Percentiles rank a stretch among this genome's conserved stretches.
phyloP scores from a whole-genome alignment of 2,329 filamentous ascomycete genomes.

The Penicillium fuscoglaucum region DNA sequence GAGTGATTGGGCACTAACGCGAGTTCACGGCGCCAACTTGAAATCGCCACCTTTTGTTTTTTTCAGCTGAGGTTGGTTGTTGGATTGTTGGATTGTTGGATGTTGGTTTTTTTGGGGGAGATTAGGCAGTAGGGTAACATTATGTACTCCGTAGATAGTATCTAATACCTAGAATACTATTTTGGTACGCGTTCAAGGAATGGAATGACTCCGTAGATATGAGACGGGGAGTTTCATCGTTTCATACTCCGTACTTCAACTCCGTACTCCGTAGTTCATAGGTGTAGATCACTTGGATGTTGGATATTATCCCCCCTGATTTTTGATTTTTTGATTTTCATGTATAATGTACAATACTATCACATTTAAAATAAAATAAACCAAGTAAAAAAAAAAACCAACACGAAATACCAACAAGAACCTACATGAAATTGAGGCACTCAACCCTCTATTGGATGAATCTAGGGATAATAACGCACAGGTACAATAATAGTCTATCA shows the following conservation, averaged over 20 bases:
- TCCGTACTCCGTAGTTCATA: too few species aligned
- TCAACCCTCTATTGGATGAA: conserved; percentile 10
- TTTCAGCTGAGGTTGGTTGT: conserved; percentile 1
- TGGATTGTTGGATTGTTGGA: not conserved
- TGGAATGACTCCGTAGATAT: conserved; percentile 14
- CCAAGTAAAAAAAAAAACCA: too few species aligned
- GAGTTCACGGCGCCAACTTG: conserved; percentile 16
- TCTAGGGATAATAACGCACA: conserved; percentile 23
- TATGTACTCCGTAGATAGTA: not conserved
- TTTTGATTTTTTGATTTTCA: not conserved
- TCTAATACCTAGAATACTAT: not conserved
- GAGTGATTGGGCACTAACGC: conserved; percentile 11
- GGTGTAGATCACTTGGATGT: not conserved
- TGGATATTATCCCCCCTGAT: not conserved
- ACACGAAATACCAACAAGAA: too few species aligned
- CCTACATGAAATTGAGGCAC: not conserved
- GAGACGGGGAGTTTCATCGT: conserved; percentile 26
- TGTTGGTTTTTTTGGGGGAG: not conserved
- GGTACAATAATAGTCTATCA: conserved; percentile 9
- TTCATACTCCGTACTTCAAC: too few species aligned
- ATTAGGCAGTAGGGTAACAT: not conserved
- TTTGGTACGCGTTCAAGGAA: not conserved
- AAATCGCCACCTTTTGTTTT: not conserved
- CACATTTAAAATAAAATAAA: not conserved
- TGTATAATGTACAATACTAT: not conserved